Evolutionary conservation across 768 basidiomycete species (phyloP).

Genomic region (Gelatoporia subvermispora): DNA sequence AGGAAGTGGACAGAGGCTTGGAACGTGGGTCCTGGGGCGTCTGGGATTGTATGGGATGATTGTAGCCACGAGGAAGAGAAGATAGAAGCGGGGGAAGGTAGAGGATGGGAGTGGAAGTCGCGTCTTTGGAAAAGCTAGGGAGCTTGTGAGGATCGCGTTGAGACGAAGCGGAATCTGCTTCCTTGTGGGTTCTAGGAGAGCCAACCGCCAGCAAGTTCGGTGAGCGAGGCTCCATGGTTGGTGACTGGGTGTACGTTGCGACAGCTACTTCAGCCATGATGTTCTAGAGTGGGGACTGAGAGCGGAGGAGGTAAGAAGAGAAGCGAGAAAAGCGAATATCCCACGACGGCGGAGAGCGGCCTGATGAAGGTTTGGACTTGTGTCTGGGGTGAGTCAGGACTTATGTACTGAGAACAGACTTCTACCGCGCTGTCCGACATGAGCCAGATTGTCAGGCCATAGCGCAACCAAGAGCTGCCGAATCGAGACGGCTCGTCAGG

Average conservation of each 20-base stretch:
- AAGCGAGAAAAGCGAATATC: background rate
- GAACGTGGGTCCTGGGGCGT: conserved; percentile 18
- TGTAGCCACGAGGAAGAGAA: conserved; percentile 50
- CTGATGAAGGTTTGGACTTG: background rate
- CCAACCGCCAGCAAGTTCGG: background rate
- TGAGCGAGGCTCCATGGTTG: background rate
- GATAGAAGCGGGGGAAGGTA: conserved; percentile 86
- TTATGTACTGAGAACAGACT: background rate
- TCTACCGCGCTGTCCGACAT: conserved; percentile 1
- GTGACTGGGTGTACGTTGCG: conserved; percentile 1
- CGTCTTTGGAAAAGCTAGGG: conserved; percentile 45
- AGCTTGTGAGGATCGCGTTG: conserved; percentile 49
- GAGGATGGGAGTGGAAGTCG: conserved; percentile 49
- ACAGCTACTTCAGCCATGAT: conserved; percentile 10
- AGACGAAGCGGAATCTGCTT: background rate
- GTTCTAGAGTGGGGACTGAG: background rate
- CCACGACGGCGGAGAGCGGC: too few relatives aligned
- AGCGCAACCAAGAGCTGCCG: background rate
- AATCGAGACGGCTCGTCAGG: background rate
- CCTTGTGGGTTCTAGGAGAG: background rate
- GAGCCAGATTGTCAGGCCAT: conserved; percentile 1
- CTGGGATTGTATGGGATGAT: conserved; percentile 12
- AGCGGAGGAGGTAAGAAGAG: background rate
- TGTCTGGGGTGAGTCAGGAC: background rate
- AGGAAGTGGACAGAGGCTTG: conserved; percentile 55